These are phyloP conservation scores for Metarhizium anisopliae DNA, from an alignment of 2,329 filamentous ascomycete species.

Conservation along the genomic window DNA sequence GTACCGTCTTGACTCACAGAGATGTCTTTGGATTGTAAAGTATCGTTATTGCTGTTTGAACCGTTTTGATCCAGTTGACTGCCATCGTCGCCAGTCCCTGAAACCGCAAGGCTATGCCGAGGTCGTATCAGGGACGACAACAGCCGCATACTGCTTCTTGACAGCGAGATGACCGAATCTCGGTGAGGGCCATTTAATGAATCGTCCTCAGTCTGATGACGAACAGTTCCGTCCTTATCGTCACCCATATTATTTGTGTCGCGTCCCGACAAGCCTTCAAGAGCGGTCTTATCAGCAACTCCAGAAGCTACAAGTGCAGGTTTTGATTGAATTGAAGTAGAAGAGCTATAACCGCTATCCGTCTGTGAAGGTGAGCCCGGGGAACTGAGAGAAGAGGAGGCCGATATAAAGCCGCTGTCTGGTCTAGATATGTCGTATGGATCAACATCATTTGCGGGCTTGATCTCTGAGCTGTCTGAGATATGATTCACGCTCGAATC, in stretches of 20 bases:
- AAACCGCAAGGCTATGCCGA: not conserved
- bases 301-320: constrained; percentile 22
- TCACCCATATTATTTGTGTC: not conserved
- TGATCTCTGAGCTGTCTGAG: constrained; percentile 1
- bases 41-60: not conserved
- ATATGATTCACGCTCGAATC: constrained; percentile 35
- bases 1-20: not conserved
- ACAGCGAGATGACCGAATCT: not conserved
- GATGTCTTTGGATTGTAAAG: not conserved
- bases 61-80: not conserved
- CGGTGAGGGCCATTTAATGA: not conserved
- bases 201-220: not conserved
- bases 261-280: constrained; percentile 12
- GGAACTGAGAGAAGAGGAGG: constrained; percentile 32
- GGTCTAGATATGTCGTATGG: constrained; percentile 17
- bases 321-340: constrained; percentile 47
- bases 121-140: not conserved
- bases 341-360: constrained; percentile 55
- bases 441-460: constrained; percentile 1
- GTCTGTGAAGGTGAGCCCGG: constrained; percentile 42
- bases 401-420: constrained; percentile 43
- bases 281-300: not conserved
- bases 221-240: not conserved
- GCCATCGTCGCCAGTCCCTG: not conserved
- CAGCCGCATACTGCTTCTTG: not conserved